Evolutionary conservation across 2,329 filamentous ascomycete genomes (phyloP).

Genomic region (Grosmannia huntii): DNA sequence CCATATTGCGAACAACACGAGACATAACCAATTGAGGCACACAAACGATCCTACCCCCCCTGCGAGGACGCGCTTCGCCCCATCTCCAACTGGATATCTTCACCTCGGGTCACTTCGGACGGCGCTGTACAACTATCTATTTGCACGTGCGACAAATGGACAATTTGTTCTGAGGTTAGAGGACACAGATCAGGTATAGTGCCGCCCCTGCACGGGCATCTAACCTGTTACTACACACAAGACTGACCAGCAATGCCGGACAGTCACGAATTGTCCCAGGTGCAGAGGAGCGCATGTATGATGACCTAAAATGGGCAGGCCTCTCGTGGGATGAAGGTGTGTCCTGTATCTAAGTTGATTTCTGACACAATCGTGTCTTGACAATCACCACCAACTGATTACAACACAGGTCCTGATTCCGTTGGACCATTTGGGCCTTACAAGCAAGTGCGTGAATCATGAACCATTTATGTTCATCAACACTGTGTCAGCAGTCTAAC

Average conservation of each 20-base stretch:
- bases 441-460: slow-evolving; percentile 49
- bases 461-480: neutral
- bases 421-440: slow-evolving; percentile 79
- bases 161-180: slow-evolving; percentile 87
- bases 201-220: neutral
- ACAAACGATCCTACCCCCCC: slow-evolving; percentile 33
- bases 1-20: neutral
- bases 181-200: slow-evolving; percentile 74
- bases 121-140: slow-evolving; percentile 86
- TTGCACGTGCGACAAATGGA: slow-evolving; percentile 77
- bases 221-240: neutral
- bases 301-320: slow-evolving; percentile 80
- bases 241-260: neutral
- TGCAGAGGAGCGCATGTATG: slow-evolving; percentile 64
- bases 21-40: neutral
- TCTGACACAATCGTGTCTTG: neutral
- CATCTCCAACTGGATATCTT: slow-evolving; percentile 86
- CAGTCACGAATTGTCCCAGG: slow-evolving; percentile 70
- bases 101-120: slow-evolving; percentile 87
- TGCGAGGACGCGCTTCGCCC: slow-evolving; percentile 77
- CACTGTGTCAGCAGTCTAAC: neutral
- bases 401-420: slow-evolving; percentile 53
- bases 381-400: slow-evolving; percentile 8
- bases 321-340: slow-evolving; percentile 84
- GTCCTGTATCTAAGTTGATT: neutral